Percentiles rank a stretch among this genome's conserved stretches.
These are phyloP conservation scores for Nannochloris sp. DNA, from an alignment of 139 green algal species.

Conservation along the genomic window DNA sequence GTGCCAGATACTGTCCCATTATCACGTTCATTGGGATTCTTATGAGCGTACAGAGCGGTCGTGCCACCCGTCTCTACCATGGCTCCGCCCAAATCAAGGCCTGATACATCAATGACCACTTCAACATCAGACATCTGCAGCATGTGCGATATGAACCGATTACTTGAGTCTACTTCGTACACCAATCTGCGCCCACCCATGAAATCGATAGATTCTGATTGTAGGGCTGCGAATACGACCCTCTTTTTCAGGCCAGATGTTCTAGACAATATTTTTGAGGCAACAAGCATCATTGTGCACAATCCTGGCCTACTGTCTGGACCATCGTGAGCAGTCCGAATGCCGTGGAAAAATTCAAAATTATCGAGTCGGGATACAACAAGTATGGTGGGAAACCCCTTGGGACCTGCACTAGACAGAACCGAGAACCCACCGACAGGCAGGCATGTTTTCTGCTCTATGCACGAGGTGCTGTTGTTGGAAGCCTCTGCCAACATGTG, in stretches of 20 bases:
- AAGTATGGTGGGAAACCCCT: constrained; percentile 29
- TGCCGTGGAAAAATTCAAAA: constrained; percentile 42
- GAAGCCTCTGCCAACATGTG: constrained; percentile 31
- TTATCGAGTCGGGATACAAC: constrained; percentile 45
- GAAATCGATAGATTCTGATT: constrained; percentile 53
- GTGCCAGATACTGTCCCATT: background rate
- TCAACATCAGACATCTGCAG: constrained; percentile 30
- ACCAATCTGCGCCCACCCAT: constrained; percentile 61
- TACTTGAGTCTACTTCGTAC: constrained; percentile 42
- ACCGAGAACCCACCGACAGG: constrained; percentile 66
- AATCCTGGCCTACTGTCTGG: constrained; percentile 49
- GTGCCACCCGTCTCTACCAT: too few species aligned
- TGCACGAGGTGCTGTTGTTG: constrained; percentile 39
- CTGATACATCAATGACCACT: constrained; percentile 50
- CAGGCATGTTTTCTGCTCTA: constrained; percentile 36
- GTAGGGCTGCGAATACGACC: constrained; percentile 56
- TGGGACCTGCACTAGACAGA: constrained; percentile 39
- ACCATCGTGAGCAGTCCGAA: constrained; percentile 40
- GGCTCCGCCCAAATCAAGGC: constrained; percentile 27
- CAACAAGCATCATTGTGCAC: constrained; percentile 52
- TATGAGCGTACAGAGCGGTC: background rate
- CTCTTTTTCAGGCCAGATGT: constrained; percentile 1
- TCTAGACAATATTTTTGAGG: constrained; percentile 3
- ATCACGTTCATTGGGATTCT: background rate
- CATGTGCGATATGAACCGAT: constrained; percentile 16